Conservation (phyloP, 176 grass and related monocot genomes). For the Urochloa ruziziensis region DNA sequence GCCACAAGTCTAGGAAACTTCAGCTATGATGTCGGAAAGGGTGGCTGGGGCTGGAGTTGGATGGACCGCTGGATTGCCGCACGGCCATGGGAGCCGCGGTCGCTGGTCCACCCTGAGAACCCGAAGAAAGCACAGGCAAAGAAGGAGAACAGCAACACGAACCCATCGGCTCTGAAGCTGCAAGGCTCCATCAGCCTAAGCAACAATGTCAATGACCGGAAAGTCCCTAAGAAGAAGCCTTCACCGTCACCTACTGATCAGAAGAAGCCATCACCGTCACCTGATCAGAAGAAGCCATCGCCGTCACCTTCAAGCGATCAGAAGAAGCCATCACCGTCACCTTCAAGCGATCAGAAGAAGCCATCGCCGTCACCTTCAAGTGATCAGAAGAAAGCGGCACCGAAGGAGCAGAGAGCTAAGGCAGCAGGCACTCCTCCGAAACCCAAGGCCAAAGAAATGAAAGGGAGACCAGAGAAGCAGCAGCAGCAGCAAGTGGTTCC, state of each 20-base stretch:
- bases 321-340: constrained; percentile 34
- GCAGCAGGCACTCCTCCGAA: constrained; percentile 27
- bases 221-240: constrained; percentile 49
- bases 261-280: constrained; percentile 26
- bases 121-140: constrained; percentile 43
- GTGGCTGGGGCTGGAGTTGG: constrained; percentile 98
- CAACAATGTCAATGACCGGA: constrained; percentile 37
- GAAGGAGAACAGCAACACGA: constrained; percentile 48
- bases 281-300: constrained; percentile 44
- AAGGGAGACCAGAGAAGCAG: constrained; percentile 36
- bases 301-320: constrained; percentile 25
- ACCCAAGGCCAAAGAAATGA: constrained; percentile 46
- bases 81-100: constrained; percentile 86
- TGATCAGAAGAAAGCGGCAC: constrained; percentile 38
- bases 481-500: constrained; percentile 14
- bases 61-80: constrained; percentile 86
- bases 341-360: constrained; percentile 52
- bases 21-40: constrained; percentile 69
- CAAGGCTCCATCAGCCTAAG: constrained; percentile 45
- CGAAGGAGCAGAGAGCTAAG: constrained; percentile 51
- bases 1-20: constrained; percentile 65
- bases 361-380: constrained; percentile 5
- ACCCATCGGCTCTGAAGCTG: constrained; percentile 45
- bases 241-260: constrained; percentile 34
- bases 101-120: constrained; percentile 42